phyloP scores from a whole-genome alignment of 179 eudicot species.

The Silene coronaria region DNA sequence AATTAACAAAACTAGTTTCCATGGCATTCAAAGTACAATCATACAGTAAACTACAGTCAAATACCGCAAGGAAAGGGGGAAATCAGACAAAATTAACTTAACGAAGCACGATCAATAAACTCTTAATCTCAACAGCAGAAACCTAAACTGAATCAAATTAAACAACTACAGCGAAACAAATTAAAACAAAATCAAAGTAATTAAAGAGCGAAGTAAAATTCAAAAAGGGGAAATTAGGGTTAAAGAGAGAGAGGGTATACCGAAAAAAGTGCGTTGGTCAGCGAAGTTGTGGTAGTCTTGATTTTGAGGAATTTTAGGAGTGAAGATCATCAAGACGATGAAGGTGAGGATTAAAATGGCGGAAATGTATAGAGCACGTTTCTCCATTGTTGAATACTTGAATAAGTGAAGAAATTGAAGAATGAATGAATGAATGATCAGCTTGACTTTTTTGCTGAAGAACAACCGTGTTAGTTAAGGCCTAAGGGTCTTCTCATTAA shows the following conservation, averaged over 20 bases:
- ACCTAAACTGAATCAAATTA: not conserved
- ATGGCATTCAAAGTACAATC: not conserved
- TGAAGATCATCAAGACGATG: slow-evolving; percentile 60
- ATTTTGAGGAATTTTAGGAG: slow-evolving; percentile 76
- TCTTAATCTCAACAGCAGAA: not conserved
- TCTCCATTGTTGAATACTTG: slow-evolving; percentile 31
- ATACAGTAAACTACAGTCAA: not conserved
- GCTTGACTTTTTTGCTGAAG: not conserved
- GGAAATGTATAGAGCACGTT: slow-evolving; percentile 42
- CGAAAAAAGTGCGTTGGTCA: slow-evolving; percentile 66
- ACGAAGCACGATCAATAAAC: not conserved
- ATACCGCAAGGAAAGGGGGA: not conserved
- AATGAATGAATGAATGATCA: too few species aligned
- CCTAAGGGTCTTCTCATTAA: not conserved
- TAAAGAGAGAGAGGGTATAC: slow-evolving; percentile 30
- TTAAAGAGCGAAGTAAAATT: too few species aligned
- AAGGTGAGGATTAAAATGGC: slow-evolving; percentile 51
- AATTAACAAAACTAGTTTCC: not conserved
- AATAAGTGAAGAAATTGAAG: not conserved
- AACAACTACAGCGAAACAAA: not conserved
- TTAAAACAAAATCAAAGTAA: not conserved
- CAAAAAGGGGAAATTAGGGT: slow-evolving; percentile 1
- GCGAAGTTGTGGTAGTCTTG: slow-evolving; percentile 80
- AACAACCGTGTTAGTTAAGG: too few species aligned
- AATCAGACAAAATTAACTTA: not conserved